A percentile compares a stretch with the other conserved stretches of the same genome.
Evolutionary conservation across 164 flowering plant species (phyloP).

Genomic region (Chimonanthus salicifolius): DNA sequence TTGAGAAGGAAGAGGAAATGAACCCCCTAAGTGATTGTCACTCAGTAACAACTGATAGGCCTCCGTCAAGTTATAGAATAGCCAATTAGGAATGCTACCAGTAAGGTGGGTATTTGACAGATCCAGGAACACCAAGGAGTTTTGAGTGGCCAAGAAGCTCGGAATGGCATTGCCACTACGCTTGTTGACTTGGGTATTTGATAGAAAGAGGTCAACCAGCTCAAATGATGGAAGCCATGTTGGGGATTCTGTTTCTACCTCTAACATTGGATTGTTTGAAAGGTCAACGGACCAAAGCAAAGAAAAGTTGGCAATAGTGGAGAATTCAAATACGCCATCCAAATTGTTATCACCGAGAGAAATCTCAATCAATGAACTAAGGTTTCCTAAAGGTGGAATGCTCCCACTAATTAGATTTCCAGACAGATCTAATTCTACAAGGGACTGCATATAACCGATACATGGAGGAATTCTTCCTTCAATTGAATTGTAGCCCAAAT

Average conservation of each 20-base stretch:
- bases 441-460: too few species aligned
- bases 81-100: slow-evolving; percentile 1
- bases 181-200: background rate
- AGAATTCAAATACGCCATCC: background rate
- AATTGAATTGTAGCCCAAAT: background rate
- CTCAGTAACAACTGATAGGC: background rate
- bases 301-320: slow-evolving; percentile 6
- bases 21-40: background rate
- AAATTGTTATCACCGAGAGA: background rate
- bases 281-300: background rate
- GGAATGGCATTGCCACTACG: background rate
- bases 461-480: slow-evolving; percentile 1
- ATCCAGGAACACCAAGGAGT: too few species aligned
- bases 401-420: too few species aligned
- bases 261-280: background rate
- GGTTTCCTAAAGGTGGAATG: background rate
- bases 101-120: background rate
- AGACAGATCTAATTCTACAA: too few species aligned
- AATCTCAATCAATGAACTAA: background rate
- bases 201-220: background rate
- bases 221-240: slow-evolving; percentile 1
- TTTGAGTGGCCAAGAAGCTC: background rate
- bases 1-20: background rate
- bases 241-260: background rate
- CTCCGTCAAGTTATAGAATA: background rate